Percentiles rank a stretch among this genome's conserved stretches.
Evolutionary conservation across 2,329 filamentous ascomycete species (phyloP).

Genomic region (Mycocentrospora acerina): DNA sequence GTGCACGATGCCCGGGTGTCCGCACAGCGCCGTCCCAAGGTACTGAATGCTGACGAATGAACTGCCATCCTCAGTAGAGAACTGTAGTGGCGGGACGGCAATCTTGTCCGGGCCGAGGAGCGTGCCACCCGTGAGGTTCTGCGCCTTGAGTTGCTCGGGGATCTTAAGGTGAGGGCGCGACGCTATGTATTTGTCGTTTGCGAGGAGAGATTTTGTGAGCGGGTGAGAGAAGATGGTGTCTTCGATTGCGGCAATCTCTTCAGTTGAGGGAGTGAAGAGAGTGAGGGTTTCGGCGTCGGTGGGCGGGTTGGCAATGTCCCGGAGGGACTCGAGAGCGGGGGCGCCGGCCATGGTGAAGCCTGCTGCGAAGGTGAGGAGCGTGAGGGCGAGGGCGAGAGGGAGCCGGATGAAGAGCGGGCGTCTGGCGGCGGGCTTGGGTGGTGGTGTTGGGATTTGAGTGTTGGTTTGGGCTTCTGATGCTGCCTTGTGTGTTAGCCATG

Average conservation of each 20-base stretch:
- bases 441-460: constrained; percentile 10
- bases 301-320: constrained; percentile 55
- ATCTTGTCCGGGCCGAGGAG: constrained; percentile 75
- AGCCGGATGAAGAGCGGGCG: constrained; percentile 39
- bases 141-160: constrained; percentile 65
- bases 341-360: constrained; percentile 61
- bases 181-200: constrained; percentile 67
- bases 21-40: constrained; percentile 77
- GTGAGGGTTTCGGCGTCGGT: constrained; percentile 73
- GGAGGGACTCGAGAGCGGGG: constrained; percentile 54
- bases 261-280: constrained; percentile 62
- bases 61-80: constrained; percentile 59
- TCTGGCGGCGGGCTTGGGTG: constrained; percentile 9
- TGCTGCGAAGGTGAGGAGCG: constrained; percentile 51
- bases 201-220: constrained; percentile 68
- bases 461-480: constrained; percentile 13
- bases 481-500: constrained; percentile 4
- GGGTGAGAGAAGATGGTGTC: constrained; percentile 74
- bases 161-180: constrained; percentile 87
- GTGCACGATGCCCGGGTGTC: constrained; percentile 87
- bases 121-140: constrained; percentile 81
- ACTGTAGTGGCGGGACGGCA: constrained; percentile 77
- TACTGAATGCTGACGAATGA: constrained; percentile 68
- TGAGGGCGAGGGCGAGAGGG: constrained; percentile 49
- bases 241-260: constrained; percentile 61